A percentile compares a stretch with the other conserved stretches of the same genome.
Evolutionary conservation across 345 rosid species (phyloP).

Genomic region (Balakata baccata): DNA sequence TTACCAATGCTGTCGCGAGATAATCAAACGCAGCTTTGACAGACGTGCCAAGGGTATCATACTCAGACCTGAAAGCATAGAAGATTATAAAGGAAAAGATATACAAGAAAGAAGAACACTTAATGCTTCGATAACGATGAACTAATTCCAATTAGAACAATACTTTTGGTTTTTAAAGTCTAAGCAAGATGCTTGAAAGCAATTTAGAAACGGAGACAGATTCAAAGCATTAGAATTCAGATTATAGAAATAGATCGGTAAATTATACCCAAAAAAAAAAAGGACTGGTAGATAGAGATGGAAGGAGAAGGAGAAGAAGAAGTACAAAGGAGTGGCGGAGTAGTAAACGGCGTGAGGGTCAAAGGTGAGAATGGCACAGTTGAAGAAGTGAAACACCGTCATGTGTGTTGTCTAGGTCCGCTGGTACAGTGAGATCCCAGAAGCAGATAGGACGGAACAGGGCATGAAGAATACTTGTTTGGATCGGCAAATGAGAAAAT

Average conservation of each 20-base stretch:
- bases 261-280: neutral
- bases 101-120: too few species aligned
- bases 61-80: conserved; percentile 65
- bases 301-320: neutral
- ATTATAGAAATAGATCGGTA: conserved; percentile 8
- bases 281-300: neutral
- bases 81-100: too few species aligned
- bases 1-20: conserved; percentile 81
- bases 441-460: neutral
- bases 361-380: conserved; percentile 95
- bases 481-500: neutral
- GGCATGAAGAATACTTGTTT: neutral
- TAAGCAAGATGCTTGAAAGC: neutral
- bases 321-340: conserved; percentile 94
- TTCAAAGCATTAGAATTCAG: neutral
- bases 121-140: neutral
- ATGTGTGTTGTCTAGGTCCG: conserved; percentile 23
- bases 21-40: conserved; percentile 87
- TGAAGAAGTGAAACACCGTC: conserved; percentile 97
- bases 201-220: conserved; percentile 6
- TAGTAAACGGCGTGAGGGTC: conserved; percentile 99
- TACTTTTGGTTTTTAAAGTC: neutral
- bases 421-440: conserved; percentile 7
- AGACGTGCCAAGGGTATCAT: conserved; percentile 94
- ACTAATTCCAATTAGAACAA: neutral